Conservation (phyloP, 1,284 basidiomycete species). For the Termitomyces sp. region DNA sequence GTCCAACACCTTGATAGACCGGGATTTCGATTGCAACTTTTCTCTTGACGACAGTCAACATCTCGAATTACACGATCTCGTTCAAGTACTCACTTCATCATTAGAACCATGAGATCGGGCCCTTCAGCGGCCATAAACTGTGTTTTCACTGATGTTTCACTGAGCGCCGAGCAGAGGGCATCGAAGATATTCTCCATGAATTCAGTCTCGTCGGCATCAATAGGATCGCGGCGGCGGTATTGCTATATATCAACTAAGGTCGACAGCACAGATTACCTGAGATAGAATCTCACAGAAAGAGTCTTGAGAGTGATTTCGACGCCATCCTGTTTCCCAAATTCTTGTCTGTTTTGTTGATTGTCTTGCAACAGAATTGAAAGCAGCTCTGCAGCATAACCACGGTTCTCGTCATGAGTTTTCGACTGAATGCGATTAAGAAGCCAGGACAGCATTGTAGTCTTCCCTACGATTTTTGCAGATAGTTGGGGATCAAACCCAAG, state of each 20-base stretch:
- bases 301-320: slow-evolving; percentile 77
- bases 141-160: slow-evolving; percentile 73
- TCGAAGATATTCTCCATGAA: slow-evolving; percentile 98
- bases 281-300: slow-evolving; percentile 60
- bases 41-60: slow-evolving; percentile 47
- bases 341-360: slow-evolving; percentile 59
- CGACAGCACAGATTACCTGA: background rate
- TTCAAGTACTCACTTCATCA: slow-evolving; percentile 74
- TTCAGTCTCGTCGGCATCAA: slow-evolving; percentile 86
- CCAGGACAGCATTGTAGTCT: slow-evolving; percentile 78
- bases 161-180: slow-evolving; percentile 77
- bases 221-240: slow-evolving; percentile 81
- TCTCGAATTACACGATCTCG: slow-evolving; percentile 7
- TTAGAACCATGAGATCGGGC: slow-evolving; percentile 92
- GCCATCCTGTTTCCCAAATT: slow-evolving; percentile 67
- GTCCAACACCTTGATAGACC: slow-evolving; percentile 87
- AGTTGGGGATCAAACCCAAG: slow-evolving; percentile 80
- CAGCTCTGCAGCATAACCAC: slow-evolving; percentile 83
- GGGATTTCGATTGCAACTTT: slow-evolving; percentile 73
- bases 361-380: slow-evolving; percentile 85
- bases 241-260: slow-evolving; percentile 44
- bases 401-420: slow-evolving; percentile 78
- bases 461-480: slow-evolving; percentile 62
- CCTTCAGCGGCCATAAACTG: slow-evolving; percentile 89
- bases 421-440: slow-evolving; percentile 73